Percentiles rank a stretch among this genome's conserved stretches.
phyloP scores from a whole-genome alignment of 148 eudicot species.

The Fallopia convolvulus region DNA sequence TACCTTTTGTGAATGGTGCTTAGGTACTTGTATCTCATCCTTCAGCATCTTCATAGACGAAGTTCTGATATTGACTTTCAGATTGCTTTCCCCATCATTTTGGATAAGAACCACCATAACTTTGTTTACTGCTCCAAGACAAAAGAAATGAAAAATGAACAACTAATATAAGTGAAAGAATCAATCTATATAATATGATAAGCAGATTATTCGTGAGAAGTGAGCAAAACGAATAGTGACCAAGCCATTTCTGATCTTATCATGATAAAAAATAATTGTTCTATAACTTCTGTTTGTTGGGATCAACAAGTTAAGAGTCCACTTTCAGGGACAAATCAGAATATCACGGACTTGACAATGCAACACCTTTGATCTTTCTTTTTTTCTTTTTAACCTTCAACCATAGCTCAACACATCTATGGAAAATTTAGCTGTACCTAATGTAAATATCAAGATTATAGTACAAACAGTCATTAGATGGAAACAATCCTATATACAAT shows the following conservation, averaged over 20 bases:
- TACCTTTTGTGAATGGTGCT: constrained; percentile 7
- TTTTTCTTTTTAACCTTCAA: not conserved
- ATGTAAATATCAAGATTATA: not conserved
- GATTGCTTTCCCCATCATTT: not conserved
- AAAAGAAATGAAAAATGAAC: not conserved
- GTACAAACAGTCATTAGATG: not conserved
- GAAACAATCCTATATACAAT: not conserved
- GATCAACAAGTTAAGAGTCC: not conserved
- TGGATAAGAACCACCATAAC: constrained; percentile 8
- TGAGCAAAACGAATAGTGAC: not conserved
- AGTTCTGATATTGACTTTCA: constrained; percentile 10
- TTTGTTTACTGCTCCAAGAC: not conserved
- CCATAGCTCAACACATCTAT: not conserved
- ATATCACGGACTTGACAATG: not conserved
- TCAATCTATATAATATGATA: not conserved
- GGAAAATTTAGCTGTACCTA: not conserved
- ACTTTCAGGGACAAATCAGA: not conserved
- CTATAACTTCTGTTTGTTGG: not conserved
- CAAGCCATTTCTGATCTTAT: not conserved
- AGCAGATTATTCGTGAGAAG: not conserved
- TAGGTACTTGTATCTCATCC: constrained; percentile 7
- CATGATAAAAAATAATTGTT: not conserved
- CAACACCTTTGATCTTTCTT: not conserved
- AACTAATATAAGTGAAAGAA: not conserved
- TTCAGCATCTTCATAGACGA: not conserved